phyloP scores from a whole-genome alignment of 2,329 filamentous ascomycete genomes.

The Colletotrichum graminicola region DNA sequence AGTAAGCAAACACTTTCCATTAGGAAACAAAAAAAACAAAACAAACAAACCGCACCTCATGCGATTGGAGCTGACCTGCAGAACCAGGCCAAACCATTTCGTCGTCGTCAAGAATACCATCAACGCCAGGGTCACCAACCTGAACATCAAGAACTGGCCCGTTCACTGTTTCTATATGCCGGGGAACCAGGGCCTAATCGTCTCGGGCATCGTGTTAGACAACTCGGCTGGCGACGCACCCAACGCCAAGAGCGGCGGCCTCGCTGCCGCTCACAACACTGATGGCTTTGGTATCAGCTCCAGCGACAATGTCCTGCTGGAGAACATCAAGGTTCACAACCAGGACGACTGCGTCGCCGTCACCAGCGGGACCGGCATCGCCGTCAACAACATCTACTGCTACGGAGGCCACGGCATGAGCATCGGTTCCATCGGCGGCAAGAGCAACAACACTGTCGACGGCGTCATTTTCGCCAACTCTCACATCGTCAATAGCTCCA shows the following conservation, averaged over 20 bases:
- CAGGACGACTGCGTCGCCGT: slow-evolving; percentile 60
- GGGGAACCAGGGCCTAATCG: slow-evolving; percentile 29
- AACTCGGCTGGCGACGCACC: slow-evolving; percentile 37
- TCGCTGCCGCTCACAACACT: slow-evolving; percentile 53
- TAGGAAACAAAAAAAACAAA: no score
- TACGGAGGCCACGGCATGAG: slow-evolving; percentile 61
- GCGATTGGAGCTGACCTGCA: background rate
- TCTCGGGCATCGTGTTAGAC: slow-evolving; percentile 28
- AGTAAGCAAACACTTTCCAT: slow-evolving; percentile 11
- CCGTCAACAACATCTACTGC: slow-evolving; percentile 57
- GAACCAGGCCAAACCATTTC: slow-evolving; percentile 34
- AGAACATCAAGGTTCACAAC: slow-evolving; percentile 53
- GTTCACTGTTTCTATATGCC: slow-evolving; percentile 40
- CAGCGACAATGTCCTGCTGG: slow-evolving; percentile 53
- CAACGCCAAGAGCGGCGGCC: slow-evolving; percentile 31
- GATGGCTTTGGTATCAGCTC: slow-evolving; percentile 58
- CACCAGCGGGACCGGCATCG: slow-evolving; percentile 57
- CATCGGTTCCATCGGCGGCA: slow-evolving; percentile 59
- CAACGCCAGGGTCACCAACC: slow-evolving; percentile 33
- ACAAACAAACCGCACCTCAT: background rate
- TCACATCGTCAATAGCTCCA: slow-evolving; percentile 56
- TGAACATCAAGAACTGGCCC: slow-evolving; percentile 41
- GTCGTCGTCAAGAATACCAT: slow-evolving; percentile 37
- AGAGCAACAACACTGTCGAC: slow-evolving; percentile 54
- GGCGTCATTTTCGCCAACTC: slow-evolving; percentile 57